Evolutionary conservation across 2,329 filamentous ascomycete species (phyloP), one percentile per base, ranked within the genome.

Genomic region (Plectosphaerella cucumerina): DNA sequence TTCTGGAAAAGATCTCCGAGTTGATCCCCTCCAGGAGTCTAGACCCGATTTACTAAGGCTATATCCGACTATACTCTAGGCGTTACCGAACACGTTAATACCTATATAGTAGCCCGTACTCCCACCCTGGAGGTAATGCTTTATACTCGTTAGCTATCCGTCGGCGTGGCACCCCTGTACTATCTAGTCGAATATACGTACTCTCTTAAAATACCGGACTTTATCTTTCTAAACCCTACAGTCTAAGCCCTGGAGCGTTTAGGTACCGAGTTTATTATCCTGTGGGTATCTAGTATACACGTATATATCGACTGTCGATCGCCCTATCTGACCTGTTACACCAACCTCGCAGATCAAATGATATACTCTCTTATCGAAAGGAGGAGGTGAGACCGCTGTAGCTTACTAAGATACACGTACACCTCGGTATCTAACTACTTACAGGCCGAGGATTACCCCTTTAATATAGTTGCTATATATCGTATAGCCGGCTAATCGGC

Each of bases 101-200:
- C 56, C 14, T 47, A 53, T 2, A 52, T 48, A 17, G 33, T 31
- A 3, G 23, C 45, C n/a, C 50, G 44, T n/a, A 21, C 33, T 17
- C 59, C 55, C 14, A 48, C 56, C 2, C 44, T 59, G 6, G 57
- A 56, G 22, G 55, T 58, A 23, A 55, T 61, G 44, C 33, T 59
- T 10, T 23, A 48, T 11, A 55, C 51, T n/a, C 53, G 59, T 6
- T 54, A 53, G 8, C 21, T 55, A 2, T 61, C 59, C 2, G 52
- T 53, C 3, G 59, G 59, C 1, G 53, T 53, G 11, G 44, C 31
- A 6, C 59, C 59, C 10, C 35, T 61, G 11, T 61, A 59, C 18
- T 56, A 58, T 22, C 50, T 61, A 1, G 52, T 60, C 21, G 59
- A 61, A 26, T 61, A 60, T 44, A 57, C 57, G 1, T 56, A 60